Base-by-base conservation (phyloP, 106 monocot genomes). In the Chionographis japonica region DNA sequence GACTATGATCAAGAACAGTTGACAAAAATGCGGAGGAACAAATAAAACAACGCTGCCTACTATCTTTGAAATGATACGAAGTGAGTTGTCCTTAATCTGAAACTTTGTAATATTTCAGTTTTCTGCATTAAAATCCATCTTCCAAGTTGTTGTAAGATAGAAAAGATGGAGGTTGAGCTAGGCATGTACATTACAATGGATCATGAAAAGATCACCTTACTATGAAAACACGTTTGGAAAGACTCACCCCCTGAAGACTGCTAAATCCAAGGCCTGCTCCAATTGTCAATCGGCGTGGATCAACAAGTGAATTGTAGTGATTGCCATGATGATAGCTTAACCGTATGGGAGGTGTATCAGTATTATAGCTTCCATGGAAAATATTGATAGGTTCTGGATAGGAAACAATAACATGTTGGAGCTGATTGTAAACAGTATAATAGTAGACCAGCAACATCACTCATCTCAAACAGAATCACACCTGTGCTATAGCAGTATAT, bases 281-380 rank as follows among this genome's bases (percentile, higher is more conserved):
- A 84, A 93, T 52, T 40, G 90, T 73, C 68, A 81, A 38, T 40
- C 83, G 60, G 12, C 85, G 83, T 40, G 98, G 93, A 80, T 99
- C 98, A 66, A 93, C 85, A 60, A 99, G 79, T 51, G 98, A 99
- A 74, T 99, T 99, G 63, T 99, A 99, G 79, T 99, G 98, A 78
- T 99, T 99, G 13, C 93, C 88, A 64, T 86, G 93, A 67, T 99
- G 98, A 75, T 85, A 99, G 61, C 90, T 93, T 70, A 99, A 73
- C 76, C 93, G 74, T 51, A 99, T 86, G 17, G 98, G 98, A 66
- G 98, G 98, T 56, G 79, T 90, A 69, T 99, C 98, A 38, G 98
- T 99, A 37, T 58, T 50, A 69, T 99, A 99, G 72, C 75, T 80
- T 78, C 98, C 93, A 78, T 99, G 98, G 72, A 99, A 99, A 60